phyloP scores from a whole-genome alignment of 2,329 filamentous ascomycete genomes.

The Leptographium galeiforme region DNA sequence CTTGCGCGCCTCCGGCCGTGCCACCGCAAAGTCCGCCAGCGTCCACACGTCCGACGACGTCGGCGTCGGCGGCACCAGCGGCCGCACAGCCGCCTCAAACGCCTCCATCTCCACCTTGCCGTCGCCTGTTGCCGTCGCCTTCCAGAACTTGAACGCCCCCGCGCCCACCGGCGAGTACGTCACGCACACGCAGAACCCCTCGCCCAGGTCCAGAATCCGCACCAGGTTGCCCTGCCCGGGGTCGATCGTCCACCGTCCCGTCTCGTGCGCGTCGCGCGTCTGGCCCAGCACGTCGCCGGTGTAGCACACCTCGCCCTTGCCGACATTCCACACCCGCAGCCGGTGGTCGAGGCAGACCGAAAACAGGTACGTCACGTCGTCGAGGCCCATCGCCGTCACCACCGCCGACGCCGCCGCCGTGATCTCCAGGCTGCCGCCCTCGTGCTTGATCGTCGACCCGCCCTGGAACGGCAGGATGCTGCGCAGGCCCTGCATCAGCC shows the following conservation, averaged over 20 bases:
- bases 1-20: slow-evolving; percentile 31
- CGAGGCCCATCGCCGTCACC: slow-evolving; percentile 35
- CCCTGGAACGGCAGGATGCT: slow-evolving; percentile 55
- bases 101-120: slow-evolving; percentile 47
- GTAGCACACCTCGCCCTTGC: slow-evolving; percentile 63
- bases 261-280: slow-evolving; percentile 50
- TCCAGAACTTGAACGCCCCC: slow-evolving; percentile 93
- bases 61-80: slow-evolving; percentile 54
- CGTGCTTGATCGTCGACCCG: slow-evolving; percentile 49
- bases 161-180: slow-evolving; percentile 81
- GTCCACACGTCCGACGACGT: slow-evolving; percentile 68
- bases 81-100: slow-evolving; percentile 40
- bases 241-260: slow-evolving; percentile 63
- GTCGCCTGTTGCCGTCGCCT: slow-evolving; percentile 49
- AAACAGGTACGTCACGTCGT: slow-evolving; percentile 45
- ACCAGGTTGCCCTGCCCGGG: slow-evolving; percentile 67
- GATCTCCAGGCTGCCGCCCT: slow-evolving; percentile 51
- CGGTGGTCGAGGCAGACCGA: slow-evolving; percentile 83
- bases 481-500: slow-evolving; percentile 54
- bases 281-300: slow-evolving; percentile 67
- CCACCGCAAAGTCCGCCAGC: slow-evolving; percentile 60
- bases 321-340: slow-evolving; percentile 77
- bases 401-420: slow-evolving; percentile 53
- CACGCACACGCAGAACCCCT: slow-evolving; percentile 46
- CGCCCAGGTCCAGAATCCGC: slow-evolving; percentile 48